Evolutionary conservation across 257 asterid genomes (phyloP), one percentile per base, ranked within the genome.

Genomic region (Scutellaria minor): DNA sequence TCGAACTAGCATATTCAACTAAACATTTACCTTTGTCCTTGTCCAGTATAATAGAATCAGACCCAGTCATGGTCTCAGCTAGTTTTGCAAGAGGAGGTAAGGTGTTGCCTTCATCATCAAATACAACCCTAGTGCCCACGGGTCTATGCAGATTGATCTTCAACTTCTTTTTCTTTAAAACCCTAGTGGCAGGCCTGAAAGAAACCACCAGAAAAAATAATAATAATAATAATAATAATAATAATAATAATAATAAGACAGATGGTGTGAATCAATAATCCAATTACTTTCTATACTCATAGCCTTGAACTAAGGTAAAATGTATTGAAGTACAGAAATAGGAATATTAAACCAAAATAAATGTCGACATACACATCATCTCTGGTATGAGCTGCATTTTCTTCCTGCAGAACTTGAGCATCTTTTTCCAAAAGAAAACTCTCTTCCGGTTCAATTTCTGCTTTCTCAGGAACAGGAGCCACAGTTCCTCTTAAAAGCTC

Each of bases 61-160:
- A 37, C 14, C 48, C 83, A n/a, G 80, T 24, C 22, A 55, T 77
- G 15, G 82, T 56, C 61, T 76, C 87, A 3, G 96, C 93, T 75
- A 95, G 78, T 76, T 48, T 84, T 56, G 97, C 98, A 75, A 90
- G 92, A 39, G 97, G 98, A 41, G 96, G 83, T 70, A 92, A 84
- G 58, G 96, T 85, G 79, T 90, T 82, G 76, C 99, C 96, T 79
- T 83, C 96, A n/a, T 95, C 98, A 75, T 92, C 97, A 83, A 95
- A 95, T 51, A 92, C 98, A 80, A 95, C 92, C 89, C 96, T 83
- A 7, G 88, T 86, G 52, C 99, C 98, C 45, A 86, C 85, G 22
- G 99, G 98, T 81, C 98, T 86, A 79, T 90, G 91, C 79, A 81
- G 57, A 71, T 89, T 91, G 83, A 93, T 93, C 95, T 93, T 93